Conservation (phyloP, 2,329 filamentous ascomycete species). For the Sporothrix globosa region DNA sequence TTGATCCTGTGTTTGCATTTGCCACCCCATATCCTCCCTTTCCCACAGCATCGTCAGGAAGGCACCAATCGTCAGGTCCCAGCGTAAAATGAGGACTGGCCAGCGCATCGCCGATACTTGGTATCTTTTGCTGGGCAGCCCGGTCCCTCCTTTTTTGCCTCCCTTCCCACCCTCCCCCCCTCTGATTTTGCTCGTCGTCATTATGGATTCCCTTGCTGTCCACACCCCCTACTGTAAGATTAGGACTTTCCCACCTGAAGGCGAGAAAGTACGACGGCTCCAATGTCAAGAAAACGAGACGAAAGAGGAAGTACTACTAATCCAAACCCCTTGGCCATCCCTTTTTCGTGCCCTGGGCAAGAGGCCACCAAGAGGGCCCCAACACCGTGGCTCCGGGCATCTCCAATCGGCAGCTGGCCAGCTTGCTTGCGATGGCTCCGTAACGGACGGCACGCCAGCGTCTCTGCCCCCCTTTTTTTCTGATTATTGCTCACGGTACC, state of each 20-base stretch:
- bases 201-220: conserved; percentile 14
- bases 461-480: conserved; percentile 3
- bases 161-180: not conserved
- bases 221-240: conserved; percentile 20
- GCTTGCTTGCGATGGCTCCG: conserved; percentile 9
- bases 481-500: not conserved
- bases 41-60: not conserved
- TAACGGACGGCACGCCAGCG: not conserved
- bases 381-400: conserved; percentile 32
- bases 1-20: not conserved
- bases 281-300: not conserved
- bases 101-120: conserved; percentile 13
- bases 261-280: not conserved
- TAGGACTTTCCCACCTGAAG: conserved; percentile 2
- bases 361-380: conserved; percentile 7
- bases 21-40: conserved; percentile 27
- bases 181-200: not conserved
- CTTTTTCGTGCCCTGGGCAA: not conserved
- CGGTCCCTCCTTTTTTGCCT: not conserved
- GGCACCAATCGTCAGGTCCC: not conserved
- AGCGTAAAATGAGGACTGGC: conserved; percentile 24
- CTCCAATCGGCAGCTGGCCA: conserved; percentile 29
- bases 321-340: not conserved
- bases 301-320: not conserved
- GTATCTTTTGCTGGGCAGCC: not conserved